Evolutionary conservation across 2,329 filamentous ascomycete species (phyloP).

Genomic region (Fusarium incarnatum): DNA sequence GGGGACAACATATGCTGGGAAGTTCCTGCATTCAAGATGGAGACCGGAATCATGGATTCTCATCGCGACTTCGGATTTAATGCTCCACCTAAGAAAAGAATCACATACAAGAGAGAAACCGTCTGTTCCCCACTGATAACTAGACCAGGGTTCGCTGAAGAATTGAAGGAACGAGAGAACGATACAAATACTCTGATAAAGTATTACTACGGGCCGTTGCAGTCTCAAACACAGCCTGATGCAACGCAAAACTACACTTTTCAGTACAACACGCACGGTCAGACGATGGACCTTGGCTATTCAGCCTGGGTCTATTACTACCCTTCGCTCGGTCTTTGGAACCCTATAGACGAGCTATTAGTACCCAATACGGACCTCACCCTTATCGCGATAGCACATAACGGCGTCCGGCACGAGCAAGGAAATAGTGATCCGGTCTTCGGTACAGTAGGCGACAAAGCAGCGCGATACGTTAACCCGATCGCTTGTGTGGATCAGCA

Average conservation of each 20-base stretch:
- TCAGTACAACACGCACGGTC: background rate
- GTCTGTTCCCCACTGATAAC: background rate
- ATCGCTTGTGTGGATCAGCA: background rate
- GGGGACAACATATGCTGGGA: fast-evolving
- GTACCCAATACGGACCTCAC: background rate
- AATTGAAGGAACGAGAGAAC: background rate
- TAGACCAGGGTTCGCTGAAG: background rate
- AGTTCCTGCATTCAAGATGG: background rate
- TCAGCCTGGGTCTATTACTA: background rate
- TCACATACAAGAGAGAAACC: background rate
- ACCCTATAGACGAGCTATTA: background rate
- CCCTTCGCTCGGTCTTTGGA: background rate
- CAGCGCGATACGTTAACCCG: background rate
- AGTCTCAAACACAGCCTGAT: background rate
- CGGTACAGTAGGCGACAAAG: fast-evolving
- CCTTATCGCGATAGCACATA: background rate
- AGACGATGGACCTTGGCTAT: background rate
- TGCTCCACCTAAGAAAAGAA: background rate
- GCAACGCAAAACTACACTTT: background rate
- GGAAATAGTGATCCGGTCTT: background rate
- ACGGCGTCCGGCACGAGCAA: background rate
- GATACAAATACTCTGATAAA: background rate
- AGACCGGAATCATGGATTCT: background rate
- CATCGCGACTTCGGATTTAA: background rate
- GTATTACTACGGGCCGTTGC: background rate